A percentile compares a stretch with the other conserved stretches of the same genome.
Conservation (phyloP, 2,329 filamentous ascomycete species). For the Teratosphaeria pseudoeucalypti region DNA sequence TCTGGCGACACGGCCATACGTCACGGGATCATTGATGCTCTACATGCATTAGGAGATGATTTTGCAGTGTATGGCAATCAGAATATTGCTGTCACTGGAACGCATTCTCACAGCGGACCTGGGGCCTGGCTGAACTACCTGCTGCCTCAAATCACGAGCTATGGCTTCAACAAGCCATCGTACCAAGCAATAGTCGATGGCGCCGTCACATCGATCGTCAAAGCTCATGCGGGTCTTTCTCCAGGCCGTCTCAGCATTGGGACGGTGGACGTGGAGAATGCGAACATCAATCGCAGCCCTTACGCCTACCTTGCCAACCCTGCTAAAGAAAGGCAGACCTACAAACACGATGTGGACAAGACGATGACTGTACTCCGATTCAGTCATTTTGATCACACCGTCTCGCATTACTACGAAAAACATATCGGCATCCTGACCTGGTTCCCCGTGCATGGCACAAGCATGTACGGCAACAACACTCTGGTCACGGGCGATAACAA, state of each 20-base stretch:
- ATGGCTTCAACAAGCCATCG: slow-evolving; percentile 77
- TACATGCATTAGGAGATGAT: slow-evolving; percentile 57
- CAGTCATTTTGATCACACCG: slow-evolving; percentile 21
- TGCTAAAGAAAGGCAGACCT: slow-evolving; percentile 58
- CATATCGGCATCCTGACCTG: slow-evolving; percentile 75
- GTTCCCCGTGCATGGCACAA: slow-evolving; percentile 89
- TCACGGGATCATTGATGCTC: slow-evolving; percentile 71
- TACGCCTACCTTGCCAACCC: slow-evolving; percentile 86
- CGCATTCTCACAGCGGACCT: slow-evolving; percentile 84
- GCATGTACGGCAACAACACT: slow-evolving; percentile 83
- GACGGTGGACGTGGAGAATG: slow-evolving; percentile 57
- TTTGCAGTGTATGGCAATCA: slow-evolving; percentile 66
- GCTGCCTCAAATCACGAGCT: slow-evolving; percentile 77
- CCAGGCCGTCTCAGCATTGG: slow-evolving; percentile 64
- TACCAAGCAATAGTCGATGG: slow-evolving; percentile 85
- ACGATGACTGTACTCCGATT: slow-evolving; percentile 72
- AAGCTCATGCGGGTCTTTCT: slow-evolving; percentile 63
- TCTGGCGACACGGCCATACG: slow-evolving; percentile 83
- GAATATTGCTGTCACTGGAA: slow-evolving; percentile 84
- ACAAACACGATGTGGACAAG: slow-evolving; percentile 60
- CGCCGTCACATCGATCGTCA: slow-evolving; percentile 66
- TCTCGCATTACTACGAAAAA: slow-evolving; percentile 61
- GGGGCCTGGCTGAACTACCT: slow-evolving; percentile 93
- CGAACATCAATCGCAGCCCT: slow-evolving; percentile 80
- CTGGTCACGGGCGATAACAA: slow-evolving; percentile 93